Percentiles rank a stretch among this genome's conserved stretches.
Conservation (phyloP, 169 alveolate species). For the Plasmodium gaboni region DNA sequence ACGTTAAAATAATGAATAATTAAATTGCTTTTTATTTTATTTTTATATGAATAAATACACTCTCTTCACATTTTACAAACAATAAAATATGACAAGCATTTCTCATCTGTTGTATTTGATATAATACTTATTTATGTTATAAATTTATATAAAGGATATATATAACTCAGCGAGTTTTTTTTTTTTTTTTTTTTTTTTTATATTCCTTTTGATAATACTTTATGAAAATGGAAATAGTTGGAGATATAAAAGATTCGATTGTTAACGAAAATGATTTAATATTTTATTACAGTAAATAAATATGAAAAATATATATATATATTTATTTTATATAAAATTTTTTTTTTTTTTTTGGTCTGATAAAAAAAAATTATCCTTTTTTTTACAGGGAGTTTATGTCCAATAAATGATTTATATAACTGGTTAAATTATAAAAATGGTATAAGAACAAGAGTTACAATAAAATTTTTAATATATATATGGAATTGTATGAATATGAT, state of each 20-base stretch:
- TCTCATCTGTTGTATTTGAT: too few species aligned
- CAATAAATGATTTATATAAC: constrained; percentile 60
- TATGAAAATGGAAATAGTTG: constrained; percentile 46
- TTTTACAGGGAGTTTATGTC: constrained; percentile 56
- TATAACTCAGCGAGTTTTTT: neutral
- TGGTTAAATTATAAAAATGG: constrained; percentile 71
- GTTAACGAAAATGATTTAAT: constrained; percentile 70
- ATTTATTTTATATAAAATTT: neutral
- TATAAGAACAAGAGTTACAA: neutral
- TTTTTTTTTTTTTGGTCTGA: constrained; percentile 9
- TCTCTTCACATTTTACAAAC: too few species aligned
- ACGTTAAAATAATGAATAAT: too few species aligned
- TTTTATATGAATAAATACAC: too few species aligned
- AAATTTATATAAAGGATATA: too few species aligned
- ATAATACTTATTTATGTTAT: too few species aligned
- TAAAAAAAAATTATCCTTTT: neutral
- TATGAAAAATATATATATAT: constrained; percentile 5
- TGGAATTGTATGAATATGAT: too few species aligned
- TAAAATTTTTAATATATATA: too few species aligned
- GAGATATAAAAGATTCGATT: constrained; percentile 55
- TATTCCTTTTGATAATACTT: neutral
- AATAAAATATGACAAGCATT: too few species aligned
- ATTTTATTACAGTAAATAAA: constrained; percentile 63
- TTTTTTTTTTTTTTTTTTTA: constrained; percentile 1
- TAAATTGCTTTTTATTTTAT: too few species aligned